Conservation (phyloP, 257 asterid species). For the Solanum chaucha region DNA sequence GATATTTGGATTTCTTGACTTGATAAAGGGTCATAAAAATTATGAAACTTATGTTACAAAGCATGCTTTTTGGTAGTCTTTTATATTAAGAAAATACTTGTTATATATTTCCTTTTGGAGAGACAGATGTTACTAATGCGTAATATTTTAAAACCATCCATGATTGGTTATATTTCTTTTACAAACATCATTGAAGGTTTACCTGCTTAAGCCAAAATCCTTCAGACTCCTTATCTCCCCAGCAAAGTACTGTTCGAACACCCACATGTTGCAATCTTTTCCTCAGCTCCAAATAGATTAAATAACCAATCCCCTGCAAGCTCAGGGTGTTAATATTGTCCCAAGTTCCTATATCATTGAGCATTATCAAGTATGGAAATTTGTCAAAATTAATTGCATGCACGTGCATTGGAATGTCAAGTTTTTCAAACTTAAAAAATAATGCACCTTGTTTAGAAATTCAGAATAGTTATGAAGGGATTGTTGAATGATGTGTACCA, state of each 20-base stretch:
- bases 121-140: neutral
- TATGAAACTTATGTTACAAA: neutral
- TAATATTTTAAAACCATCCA: neutral
- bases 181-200: neutral
- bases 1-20: neutral
- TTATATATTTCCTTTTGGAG: neutral
- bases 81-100: neutral
- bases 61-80: neutral
- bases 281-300: constrained; percentile 51
- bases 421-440: neutral
- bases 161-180: neutral
- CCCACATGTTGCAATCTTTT: constrained; percentile 74
- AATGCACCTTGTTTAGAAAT: neutral
- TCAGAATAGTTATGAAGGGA: neutral
- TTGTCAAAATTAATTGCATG: neutral
- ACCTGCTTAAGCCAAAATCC: constrained; percentile 95
- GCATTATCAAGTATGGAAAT: neutral
- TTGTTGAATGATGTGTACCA: neutral
- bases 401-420: neutral
- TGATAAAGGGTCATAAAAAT: neutral
- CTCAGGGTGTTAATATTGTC: neutral
- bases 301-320: constrained; percentile 70
- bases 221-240: constrained; percentile 91
- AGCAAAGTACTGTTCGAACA: constrained; percentile 54
- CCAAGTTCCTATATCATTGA: neutral